Conservation (phyloP, 768 basidiomycete species). For the Leccinum ochraceum region DNA sequence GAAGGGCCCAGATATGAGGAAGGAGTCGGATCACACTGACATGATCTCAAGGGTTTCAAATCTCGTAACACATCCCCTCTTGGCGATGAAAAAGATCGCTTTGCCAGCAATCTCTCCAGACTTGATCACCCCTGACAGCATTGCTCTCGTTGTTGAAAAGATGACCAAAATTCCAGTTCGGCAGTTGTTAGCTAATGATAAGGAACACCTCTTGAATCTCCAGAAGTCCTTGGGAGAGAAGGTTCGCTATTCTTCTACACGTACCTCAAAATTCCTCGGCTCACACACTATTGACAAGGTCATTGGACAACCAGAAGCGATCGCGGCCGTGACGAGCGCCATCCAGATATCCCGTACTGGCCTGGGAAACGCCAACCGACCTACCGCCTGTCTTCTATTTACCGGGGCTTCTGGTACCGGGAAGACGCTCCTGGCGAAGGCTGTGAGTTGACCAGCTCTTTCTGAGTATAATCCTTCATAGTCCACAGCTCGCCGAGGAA, state of each 20-base stretch:
- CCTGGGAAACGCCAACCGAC: constrained; percentile 43
- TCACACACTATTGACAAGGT: constrained; percentile 2
- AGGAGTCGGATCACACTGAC: no score
- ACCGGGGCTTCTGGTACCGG: constrained; percentile 39
- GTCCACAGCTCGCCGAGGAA: constrained; percentile 39
- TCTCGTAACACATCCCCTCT: no score
- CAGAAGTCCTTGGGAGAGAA: no score
- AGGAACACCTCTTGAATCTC: not conserved
- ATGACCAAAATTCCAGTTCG: constrained; percentile 4
- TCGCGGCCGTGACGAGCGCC: constrained; percentile 49
- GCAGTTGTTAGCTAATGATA: not conserved
- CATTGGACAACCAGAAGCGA: constrained; percentile 42
- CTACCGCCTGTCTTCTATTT: constrained; percentile 48
- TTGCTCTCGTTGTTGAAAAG: constrained; percentile 1
- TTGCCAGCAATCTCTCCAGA: constrained; percentile 3
- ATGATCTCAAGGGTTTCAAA: no score
- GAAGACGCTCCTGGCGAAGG: constrained; percentile 40
- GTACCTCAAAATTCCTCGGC: not conserved
- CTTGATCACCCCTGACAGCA: constrained; percentile 5
- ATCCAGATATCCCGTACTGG: constrained; percentile 51
- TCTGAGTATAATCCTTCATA: no score
- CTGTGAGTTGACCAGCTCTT: not conserved
- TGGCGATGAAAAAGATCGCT: not conserved
- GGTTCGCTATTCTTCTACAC: no score
- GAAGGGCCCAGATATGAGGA: no score